Percentiles rank a stretch among this genome's conserved stretches.
Evolutionary conservation across 345 rosid genomes (phyloP).

Genomic region (Physaria fendleri): DNA sequence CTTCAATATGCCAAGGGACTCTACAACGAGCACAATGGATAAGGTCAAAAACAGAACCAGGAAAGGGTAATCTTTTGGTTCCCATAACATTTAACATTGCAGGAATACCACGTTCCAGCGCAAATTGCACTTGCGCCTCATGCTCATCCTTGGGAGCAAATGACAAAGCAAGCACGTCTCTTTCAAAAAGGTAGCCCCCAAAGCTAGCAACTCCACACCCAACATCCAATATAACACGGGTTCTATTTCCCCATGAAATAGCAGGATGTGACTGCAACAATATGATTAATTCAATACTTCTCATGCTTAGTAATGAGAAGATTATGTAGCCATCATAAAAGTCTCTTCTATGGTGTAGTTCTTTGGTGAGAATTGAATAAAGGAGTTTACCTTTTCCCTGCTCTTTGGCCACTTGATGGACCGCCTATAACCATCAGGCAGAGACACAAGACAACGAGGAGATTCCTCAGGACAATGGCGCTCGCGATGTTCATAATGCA

Average conservation of each 20-base stretch:
- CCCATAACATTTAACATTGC: conserved; percentile 85
- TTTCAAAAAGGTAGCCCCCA: conserved; percentile 81
- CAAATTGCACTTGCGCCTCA: conserved; percentile 91
- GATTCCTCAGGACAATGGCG: conserved; percentile 85
- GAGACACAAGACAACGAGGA: conserved; percentile 77
- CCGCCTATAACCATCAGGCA: conserved; percentile 65
- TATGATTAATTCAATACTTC: background rate
- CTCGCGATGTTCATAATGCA: conserved; percentile 87
- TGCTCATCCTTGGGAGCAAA: conserved; percentile 97
- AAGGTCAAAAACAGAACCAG: conserved; percentile 65
- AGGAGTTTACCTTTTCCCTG: conserved; percentile 45
- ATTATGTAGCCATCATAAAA: background rate
- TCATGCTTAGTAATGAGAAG: background rate
- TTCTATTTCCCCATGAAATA: conserved; percentile 71
- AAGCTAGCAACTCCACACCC: conserved; percentile 97
- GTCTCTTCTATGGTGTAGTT: background rate
- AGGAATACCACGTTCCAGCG: conserved; percentile 89
- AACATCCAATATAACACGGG: conserved; percentile 74
- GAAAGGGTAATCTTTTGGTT: conserved; percentile 73
- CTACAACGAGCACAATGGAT: conserved; percentile 93
- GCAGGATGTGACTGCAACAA: conserved; percentile 47
- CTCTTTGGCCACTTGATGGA: conserved; percentile 85
- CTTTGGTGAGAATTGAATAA: background rate
- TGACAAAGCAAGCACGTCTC: conserved; percentile 74
- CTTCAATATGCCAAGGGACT: conserved; percentile 95